Evolutionary conservation across 2,329 filamentous ascomycete species (phyloP).

Genomic region (Botryotinia calthae): DNA sequence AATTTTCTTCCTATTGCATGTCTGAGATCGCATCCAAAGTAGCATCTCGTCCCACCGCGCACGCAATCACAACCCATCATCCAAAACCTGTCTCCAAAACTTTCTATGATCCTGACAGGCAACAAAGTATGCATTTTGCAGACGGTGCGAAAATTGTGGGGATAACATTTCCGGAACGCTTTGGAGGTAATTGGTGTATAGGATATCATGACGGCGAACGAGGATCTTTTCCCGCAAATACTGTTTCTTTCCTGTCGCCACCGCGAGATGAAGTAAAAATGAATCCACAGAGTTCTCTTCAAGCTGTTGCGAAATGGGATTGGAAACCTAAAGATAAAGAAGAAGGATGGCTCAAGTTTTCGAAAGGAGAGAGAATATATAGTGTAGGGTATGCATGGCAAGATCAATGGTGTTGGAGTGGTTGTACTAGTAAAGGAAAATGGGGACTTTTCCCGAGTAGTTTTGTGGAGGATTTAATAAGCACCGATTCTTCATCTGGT

Average conservation of each 20-base stretch:
- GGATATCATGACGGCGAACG: slow-evolving; percentile 38
- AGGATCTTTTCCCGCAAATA: slow-evolving; percentile 34
- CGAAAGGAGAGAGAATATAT: slow-evolving; percentile 35
- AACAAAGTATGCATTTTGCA: slow-evolving; percentile 34
- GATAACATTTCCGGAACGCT: slow-evolving; percentile 35
- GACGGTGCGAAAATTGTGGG: slow-evolving; percentile 36
- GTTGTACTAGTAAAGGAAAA: slow-evolving; percentile 35
- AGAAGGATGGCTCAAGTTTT: slow-evolving; percentile 36
- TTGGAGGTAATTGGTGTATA: slow-evolving; percentile 34
- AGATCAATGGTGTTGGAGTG: slow-evolving; percentile 39
- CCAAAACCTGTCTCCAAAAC: slow-evolving; percentile 29
- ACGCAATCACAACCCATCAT: slow-evolving; percentile 31
- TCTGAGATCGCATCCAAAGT: slow-evolving; percentile 32
- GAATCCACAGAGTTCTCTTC: slow-evolving; percentile 31
- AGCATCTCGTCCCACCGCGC: slow-evolving; percentile 30
- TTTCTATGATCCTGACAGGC: slow-evolving; percentile 33
- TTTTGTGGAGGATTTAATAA: slow-evolving; percentile 32
- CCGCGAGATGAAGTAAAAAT: slow-evolving; percentile 33
- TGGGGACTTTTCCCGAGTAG: slow-evolving; percentile 36
- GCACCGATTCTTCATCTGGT: slow-evolving; percentile 6
- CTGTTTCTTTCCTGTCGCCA: slow-evolving; percentile 32
- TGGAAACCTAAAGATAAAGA: slow-evolving; percentile 35
- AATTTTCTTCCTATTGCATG: slow-evolving; percentile 27
- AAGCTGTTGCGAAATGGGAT: slow-evolving; percentile 36
- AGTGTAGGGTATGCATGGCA: slow-evolving; percentile 33